Evolutionary conservation across 2,329 filamentous ascomycete genomes (phyloP), one percentile per base, ranked within the genome.

Genomic region (Fusarium fujikuroi): DNA sequence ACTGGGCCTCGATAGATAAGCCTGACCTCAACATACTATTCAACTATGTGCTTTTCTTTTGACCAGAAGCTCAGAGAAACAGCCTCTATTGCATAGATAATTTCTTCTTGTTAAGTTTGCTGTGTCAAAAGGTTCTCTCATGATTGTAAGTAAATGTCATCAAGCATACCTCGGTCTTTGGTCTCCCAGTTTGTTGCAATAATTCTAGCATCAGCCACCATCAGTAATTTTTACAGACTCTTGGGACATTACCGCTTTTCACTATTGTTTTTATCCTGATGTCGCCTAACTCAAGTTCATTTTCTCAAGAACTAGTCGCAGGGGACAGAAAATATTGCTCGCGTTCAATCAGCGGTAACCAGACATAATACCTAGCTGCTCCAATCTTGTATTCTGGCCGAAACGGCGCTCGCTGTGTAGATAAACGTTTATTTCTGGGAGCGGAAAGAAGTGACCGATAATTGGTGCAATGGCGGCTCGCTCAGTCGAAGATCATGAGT

Each of bases 201-300:
- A 23, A 11, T 5, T 8, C 4, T 40, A 40, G 19, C 12, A 14
- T n/a, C 21, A n/a, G 11, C 39, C 12, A 40, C 7, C 21, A 34
- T 16, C 32, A 40, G 7, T 40, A 40, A 0, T 15, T 7, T 28
- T 3, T 9, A 15, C 8, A 5, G 0, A 3, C 8, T 21, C 16
- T 34, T 5, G 9, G 0, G 47, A 0, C 6, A 18, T 19, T 19
- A 5, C 10, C 10, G 16, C 30, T 34, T 9, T 23, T 3, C 30
- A 34, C 11, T 2, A 50, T 2, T 7, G 4, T 7, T 2, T 50
- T 12, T 32, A 6, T n/a, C 15, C 10, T 2, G 5, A 10, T 15
- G 6, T n/a, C 21, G 21, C 10, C 15, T 3, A 12, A 9, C 15
- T 12, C 3, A 18, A 11, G 14, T 50, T 16, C 5, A 7, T 19